Evolutionary conservation across 371 early-diverging fungal genomes (phyloP).

Genomic region (Enterocytospora artemiae): DNA sequence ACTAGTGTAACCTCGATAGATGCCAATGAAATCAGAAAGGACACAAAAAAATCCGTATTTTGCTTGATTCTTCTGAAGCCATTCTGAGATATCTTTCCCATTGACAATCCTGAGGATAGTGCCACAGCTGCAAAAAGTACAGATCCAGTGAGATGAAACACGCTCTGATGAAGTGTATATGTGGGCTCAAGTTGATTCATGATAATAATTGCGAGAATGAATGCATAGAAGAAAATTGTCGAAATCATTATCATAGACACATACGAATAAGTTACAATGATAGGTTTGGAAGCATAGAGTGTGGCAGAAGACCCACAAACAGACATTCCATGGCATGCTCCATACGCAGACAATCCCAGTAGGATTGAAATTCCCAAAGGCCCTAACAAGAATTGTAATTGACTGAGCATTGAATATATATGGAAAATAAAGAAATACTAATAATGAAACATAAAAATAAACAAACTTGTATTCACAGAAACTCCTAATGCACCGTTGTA

Average conservation of each 20-base stretch:
- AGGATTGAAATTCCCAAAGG: constrained; percentile 23
- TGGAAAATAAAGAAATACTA: too few relatives aligned
- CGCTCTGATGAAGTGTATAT: background rate
- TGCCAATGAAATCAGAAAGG: constrained; percentile 13
- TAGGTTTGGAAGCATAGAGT: constrained; percentile 29
- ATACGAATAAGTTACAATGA: constrained; percentile 42
- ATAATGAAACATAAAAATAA: background rate
- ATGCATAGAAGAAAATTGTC: constrained; percentile 46
- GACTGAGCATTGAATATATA: background rate
- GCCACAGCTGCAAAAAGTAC: constrained; percentile 17
- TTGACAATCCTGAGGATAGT: constrained; percentile 3
- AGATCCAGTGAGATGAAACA: constrained; percentile 3
- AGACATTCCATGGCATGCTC: constrained; percentile 40
- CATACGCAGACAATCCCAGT: constrained; percentile 39
- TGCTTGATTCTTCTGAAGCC: constrained; percentile 17
- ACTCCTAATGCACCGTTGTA: background rate
- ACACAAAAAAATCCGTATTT: constrained; percentile 5
- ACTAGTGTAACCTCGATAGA: constrained; percentile 26
- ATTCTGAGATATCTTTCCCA: constrained; percentile 14
- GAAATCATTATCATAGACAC: constrained; percentile 48
- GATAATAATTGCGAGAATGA: constrained; percentile 45
- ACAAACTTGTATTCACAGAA: background rate
- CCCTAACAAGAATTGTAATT: constrained; percentile 9
- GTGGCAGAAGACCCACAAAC: constrained; percentile 31
- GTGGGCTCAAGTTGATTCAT: constrained; percentile 7